Evolutionary conservation across 2,329 filamentous ascomycete species (phyloP).

Genomic region (Proliferodiscus dingleyae): DNA sequence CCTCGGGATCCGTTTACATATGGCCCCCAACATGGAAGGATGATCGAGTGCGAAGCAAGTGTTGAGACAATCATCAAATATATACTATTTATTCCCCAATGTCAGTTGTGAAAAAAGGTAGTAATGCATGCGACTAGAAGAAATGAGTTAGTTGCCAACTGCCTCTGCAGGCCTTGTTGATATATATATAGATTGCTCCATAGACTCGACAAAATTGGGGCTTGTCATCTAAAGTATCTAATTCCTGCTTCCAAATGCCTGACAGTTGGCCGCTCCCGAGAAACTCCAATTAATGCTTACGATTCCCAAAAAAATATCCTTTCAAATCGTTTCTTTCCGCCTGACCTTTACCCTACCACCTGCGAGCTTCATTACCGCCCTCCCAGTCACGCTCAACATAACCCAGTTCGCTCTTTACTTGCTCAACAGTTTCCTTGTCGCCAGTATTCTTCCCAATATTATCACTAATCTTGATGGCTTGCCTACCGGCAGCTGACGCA

Average conservation of each 20-base stretch:
- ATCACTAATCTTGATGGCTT: constrained; percentile 87
- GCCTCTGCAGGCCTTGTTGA: no score
- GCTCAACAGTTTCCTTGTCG: constrained; percentile 69
- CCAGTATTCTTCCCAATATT: constrained; percentile 92
- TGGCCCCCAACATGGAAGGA: no score
- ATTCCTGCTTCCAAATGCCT: background rate
- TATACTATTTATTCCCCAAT: no score
- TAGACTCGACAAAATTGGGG: no score
- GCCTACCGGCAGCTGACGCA: constrained; percentile 72
- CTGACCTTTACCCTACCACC: constrained; percentile 60
- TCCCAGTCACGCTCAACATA: constrained; percentile 84
- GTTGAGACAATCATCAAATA: no score
- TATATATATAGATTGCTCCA: no score
- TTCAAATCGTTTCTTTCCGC: background rate
- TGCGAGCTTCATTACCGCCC: constrained; percentile 74
- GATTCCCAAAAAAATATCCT: background rate
- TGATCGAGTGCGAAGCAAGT: no score
- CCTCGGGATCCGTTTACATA: no score
- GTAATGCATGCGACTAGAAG: background rate
- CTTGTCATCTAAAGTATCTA: background rate
- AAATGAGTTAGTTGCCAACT: background rate
- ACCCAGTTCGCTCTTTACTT: constrained; percentile 79
- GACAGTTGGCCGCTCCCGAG: background rate
- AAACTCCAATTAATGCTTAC: background rate
- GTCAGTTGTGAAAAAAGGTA: no score